Evolutionary conservation across 2,329 filamentous ascomycete genomes (phyloP).

Genomic region (Exophiala viscosa): DNA sequence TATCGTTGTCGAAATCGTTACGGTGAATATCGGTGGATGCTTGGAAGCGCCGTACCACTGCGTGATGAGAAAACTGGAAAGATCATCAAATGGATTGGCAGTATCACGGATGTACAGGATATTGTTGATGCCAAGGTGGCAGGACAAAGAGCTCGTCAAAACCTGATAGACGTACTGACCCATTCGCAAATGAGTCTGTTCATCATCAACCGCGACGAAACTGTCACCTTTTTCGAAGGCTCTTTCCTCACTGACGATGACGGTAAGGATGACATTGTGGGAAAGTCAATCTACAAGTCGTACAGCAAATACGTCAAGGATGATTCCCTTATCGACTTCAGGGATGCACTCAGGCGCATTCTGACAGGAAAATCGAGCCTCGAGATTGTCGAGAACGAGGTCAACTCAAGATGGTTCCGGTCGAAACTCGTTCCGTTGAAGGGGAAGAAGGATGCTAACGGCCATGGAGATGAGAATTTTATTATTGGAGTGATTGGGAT

Average conservation of each 20-base stretch:
- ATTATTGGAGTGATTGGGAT: conserved; percentile 73
- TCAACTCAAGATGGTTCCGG: conserved; percentile 64
- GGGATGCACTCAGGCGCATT: conserved; percentile 59
- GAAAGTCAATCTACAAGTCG: conserved; percentile 34
- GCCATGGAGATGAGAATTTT: conserved; percentile 49
- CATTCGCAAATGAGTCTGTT: conserved; percentile 74
- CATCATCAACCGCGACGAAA: conserved; percentile 61
- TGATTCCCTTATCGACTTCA: conserved; percentile 17
- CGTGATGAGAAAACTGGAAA: conserved; percentile 61
- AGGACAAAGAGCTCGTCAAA: conserved; percentile 64
- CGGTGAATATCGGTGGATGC: conserved; percentile 74
- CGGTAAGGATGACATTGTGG: conserved; percentile 17
- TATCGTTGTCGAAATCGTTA: conserved; percentile 65
- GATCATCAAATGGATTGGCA: conserved; percentile 77
- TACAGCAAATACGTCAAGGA: background rate
- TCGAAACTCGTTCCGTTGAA: conserved; percentile 67
- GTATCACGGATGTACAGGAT: conserved; percentile 76
- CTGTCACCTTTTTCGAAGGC: conserved; percentile 68
- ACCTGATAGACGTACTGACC: conserved; percentile 68
- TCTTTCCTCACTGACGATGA: conserved; percentile 27
- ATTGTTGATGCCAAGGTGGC: conserved; percentile 64
- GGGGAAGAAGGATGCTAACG: conserved; percentile 52
- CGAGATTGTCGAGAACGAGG: conserved; percentile 61
- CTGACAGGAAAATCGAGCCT: conserved; percentile 58
- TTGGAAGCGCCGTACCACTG: conserved; percentile 68